These are phyloP conservation scores for Starmerella asiatica DNA, from an alignment of 805 yeast genomes.

Conservation along the genomic window DNA sequence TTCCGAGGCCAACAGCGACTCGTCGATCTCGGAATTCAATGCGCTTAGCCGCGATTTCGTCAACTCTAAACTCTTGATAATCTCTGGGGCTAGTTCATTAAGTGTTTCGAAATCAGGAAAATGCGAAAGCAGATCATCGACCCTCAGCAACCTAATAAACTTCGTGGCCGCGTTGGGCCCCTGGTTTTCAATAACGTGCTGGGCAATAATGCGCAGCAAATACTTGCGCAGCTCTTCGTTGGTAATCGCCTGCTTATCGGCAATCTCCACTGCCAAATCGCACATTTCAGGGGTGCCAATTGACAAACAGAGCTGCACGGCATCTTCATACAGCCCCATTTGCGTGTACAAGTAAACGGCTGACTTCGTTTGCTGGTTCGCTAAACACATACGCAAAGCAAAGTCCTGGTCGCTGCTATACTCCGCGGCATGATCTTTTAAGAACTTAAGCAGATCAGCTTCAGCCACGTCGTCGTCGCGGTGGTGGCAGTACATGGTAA, in stretches of 20 bases:
- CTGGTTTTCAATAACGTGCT: slow-evolving; percentile 25
- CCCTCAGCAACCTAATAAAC: slow-evolving; percentile 29
- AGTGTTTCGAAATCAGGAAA: slow-evolving; percentile 75
- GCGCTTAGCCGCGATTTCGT: slow-evolving; percentile 54
- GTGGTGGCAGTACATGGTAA: slow-evolving; percentile 44
- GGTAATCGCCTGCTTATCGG: slow-evolving; percentile 31
- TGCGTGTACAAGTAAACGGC: slow-evolving; percentile 63
- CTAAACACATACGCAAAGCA: slow-evolving; percentile 58
- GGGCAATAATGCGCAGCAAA: slow-evolving; percentile 59
- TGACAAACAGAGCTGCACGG: slow-evolving; percentile 59
- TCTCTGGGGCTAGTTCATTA: slow-evolving; percentile 70
- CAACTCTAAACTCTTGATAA: slow-evolving; percentile 62
- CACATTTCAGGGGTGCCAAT: slow-evolving; percentile 33
- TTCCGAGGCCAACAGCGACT: slow-evolving; percentile 46
- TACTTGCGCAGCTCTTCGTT: slow-evolving; percentile 45
- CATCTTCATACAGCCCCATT: slow-evolving; percentile 62
- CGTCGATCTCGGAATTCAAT: slow-evolving; percentile 61
- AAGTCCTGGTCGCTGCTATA: slow-evolving; percentile 41
- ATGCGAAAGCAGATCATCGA: slow-evolving; percentile 71
- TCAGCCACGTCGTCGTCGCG: slow-evolving; percentile 25
- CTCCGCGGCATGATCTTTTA: slow-evolving; percentile 32
- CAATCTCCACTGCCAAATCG: slow-evolving; percentile 44
- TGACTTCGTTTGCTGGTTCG: slow-evolving; percentile 42
- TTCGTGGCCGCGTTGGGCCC: slow-evolving; percentile 25
- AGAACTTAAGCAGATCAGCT: slow-evolving; percentile 35